These are phyloP conservation scores for Puccinellia tenuiflora DNA, from an alignment of 176 grass and related monocot species.

Conservation along the genomic window DNA sequence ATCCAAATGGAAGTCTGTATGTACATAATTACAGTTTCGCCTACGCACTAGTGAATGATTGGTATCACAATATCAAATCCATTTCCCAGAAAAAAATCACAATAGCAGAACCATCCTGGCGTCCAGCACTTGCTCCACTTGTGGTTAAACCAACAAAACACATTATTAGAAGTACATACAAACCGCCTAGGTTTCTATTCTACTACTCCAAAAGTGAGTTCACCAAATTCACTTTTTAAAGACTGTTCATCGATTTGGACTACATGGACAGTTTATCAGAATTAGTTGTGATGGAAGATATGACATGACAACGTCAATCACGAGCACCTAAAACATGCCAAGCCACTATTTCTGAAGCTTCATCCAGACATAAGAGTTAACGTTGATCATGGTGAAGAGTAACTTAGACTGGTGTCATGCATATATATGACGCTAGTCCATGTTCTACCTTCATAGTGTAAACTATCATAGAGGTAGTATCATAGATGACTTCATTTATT, in stretches of 20 bases:
- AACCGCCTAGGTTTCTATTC: not conserved
- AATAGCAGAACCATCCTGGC: not conserved
- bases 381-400: no score
- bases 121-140: not conserved
- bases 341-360: not conserved
- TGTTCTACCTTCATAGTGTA: no score
- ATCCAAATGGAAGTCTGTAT: not conserved
- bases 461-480: no score
- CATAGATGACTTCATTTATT: no score
- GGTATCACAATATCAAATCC: not conserved
- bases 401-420: no score
- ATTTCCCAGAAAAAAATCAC: not conserved
- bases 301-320: conserved; percentile 9
- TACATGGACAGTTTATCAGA: not conserved
- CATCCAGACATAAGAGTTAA: not conserved
- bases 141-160: not conserved
- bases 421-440: no score
- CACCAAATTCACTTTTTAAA: conserved; percentile 10
- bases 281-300: not conserved
- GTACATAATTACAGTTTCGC: not conserved
- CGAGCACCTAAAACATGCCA: not conserved
- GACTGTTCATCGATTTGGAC: not conserved
- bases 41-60: not conserved
- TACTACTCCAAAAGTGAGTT: not conserved
- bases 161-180: not conserved